Evolutionary conservation across 805 yeast genomes (phyloP), one percentile per base, ranked within the genome.

Genomic region (Nematodospora valgi): DNA sequence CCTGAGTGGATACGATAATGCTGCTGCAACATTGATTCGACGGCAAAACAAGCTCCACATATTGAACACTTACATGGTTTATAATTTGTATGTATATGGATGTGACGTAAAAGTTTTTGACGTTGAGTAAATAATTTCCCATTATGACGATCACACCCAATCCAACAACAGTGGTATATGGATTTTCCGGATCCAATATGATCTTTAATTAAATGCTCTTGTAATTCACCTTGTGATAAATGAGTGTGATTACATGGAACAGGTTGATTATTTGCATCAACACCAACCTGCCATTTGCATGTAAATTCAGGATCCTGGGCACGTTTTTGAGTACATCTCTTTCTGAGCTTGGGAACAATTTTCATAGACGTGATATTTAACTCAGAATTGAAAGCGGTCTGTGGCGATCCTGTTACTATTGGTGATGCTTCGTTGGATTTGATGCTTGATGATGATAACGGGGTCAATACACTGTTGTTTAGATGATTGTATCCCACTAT

Each of bases 1-100:
- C 96, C 96, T 1, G 91, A 78, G 56, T 91, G 98, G 3, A 76
- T 79, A 34, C 96, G 67, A 64, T 73, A 58, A 58, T 93, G 98
- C 58, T 87, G 96, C 27, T 72, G 71, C 28, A 93, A 66, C 72
- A 83, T 82, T 21, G 82, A 65, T 32, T 83, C 86, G 27, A 84
- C 86, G 4, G 94, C 85, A 58, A 91, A 88, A 9, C 68, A 55
- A 37, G 80, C 78, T 2, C 76, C 71, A 56, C 98, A 93, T 0
- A 71, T 53, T 0, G 62, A 50, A 59, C 98, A 93, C 39, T 68
- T 66, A 55, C 73, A 83, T 0, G 97, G 97, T 53, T 82, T 80
- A 54, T 82, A 79, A 39, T 82, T 79, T 0, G 98, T 86, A 56
- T 93, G 98, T 4, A 82, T 82, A 57, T 84, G 93, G 32, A 93